A percentile compares a stretch with the other conserved stretches of the same genome.
Conservation (phyloP, 169 alveolate species). For the Amoebophrya sp. region DNA sequence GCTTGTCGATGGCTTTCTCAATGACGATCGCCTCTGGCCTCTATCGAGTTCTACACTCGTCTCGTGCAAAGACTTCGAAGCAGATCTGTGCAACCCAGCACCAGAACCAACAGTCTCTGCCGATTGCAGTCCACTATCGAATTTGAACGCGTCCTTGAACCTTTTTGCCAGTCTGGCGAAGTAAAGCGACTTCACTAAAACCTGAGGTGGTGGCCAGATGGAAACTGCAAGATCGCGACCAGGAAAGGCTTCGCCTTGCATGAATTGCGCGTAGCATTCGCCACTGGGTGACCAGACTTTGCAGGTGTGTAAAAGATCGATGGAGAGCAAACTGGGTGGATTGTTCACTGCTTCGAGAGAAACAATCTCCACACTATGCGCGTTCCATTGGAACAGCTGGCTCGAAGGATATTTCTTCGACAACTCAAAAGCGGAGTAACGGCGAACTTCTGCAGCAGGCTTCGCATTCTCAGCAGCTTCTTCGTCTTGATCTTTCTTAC, state of each 20-base stretch:
- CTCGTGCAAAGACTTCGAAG: too few species aligned
- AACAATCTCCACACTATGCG: not conserved
- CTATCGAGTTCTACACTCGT: too few species aligned
- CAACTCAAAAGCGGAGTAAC: not conserved
- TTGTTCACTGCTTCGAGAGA: not conserved
- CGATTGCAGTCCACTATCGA: too few species aligned
- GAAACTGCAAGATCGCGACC: not conserved
- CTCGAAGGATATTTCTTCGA: not conserved
- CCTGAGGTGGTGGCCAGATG: not conserved
- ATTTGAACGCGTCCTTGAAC: not conserved
- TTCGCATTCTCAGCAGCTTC: not conserved
- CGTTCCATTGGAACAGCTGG: not conserved
- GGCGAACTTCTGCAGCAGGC: not conserved
- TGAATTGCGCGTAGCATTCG: not conserved
- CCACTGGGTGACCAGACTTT: not conserved
- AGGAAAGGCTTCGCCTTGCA: too few species aligned
- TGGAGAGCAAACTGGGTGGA: not conserved
- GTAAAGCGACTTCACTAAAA: not conserved
- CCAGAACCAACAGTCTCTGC: too few species aligned
- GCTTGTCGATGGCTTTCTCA: too few species aligned
- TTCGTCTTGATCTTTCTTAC: not conserved
- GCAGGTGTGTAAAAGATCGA: not conserved
- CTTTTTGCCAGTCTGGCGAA: not conserved
- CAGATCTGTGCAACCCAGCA: too few species aligned
- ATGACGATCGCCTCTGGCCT: too few species aligned